Base-by-base conservation (phyloP, 805 yeast genomes). In the Yarrowia osloensis region DNA sequence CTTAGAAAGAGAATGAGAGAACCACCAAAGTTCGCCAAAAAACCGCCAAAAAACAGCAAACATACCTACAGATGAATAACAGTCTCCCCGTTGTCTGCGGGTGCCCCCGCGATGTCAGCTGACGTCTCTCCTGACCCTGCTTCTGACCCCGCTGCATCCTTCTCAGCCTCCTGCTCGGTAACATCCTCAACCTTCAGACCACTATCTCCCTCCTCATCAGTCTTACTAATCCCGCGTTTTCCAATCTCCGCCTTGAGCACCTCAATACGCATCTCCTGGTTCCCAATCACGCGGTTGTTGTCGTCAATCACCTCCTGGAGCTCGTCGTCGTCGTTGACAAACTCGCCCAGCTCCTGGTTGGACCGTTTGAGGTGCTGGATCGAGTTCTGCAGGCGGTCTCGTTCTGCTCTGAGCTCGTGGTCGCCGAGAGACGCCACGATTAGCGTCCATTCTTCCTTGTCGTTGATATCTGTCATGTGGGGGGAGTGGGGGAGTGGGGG, bases 311-410 rank as follows among this genome's bases (percentile, higher is more conserved):
- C 62, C 46, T 54, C 62, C 46, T 54, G 62, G 2, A 54, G 35
- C 46, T 67, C 69, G 11, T 21, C 69, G 33, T 47, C 69, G 31
- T 72, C 73, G 33, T 59, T 65, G 9, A 67, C 55, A 63, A 57
- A 71, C 31, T 68, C 70, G 39, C 63, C 59, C 17, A 75, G 67
- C 54, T 73, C 76, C 5, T 55, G 59, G 67, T 76, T 76, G 29
- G 78, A 74, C 47, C 74, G 66, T 52, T 62, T 54, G 24, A 75
- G 68, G 65, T 76, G 78, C 50, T 31, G 61, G 19, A 74, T 73
- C 37, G 75, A 71, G 68, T 73, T 75, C 50, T 69, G 68, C 15
- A 76, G 67, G 46, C 77, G 69, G 26, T 68, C 70, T 15, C 57
- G 66, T 59, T 75, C 77, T 0, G 67, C 57, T 33, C 62, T 57